Percentiles rank a stretch among this genome's conserved stretches.
Conservation (phyloP, 192 early-diverging fungal genomes). For the Entomortierella lignicola region DNA sequence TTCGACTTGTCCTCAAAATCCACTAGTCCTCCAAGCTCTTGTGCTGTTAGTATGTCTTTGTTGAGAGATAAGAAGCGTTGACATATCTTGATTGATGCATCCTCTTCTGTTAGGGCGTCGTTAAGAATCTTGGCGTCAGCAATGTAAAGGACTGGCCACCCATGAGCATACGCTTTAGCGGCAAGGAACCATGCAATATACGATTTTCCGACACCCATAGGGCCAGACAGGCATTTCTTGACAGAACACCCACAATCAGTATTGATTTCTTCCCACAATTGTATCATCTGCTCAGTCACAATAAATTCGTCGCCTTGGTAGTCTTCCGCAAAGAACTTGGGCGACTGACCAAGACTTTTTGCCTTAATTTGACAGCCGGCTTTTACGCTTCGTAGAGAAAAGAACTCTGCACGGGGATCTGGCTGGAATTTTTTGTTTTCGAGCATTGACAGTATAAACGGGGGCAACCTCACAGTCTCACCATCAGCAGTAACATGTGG, state of each 20-base stretch:
- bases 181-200: conserved; percentile 5
- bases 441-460: neutral
- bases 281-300: conserved; percentile 44
- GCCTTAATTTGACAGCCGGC: conserved; percentile 6
- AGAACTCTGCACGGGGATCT: neutral
- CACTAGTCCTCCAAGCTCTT: conserved; percentile 9
- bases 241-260: neutral
- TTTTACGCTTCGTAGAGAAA: neutral
- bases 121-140: conserved; percentile 20
- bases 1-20: neutral
- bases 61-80: conserved; percentile 27
- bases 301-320: conserved; percentile 17
- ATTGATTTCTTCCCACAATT: conserved; percentile 10
- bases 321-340: conserved; percentile 12
- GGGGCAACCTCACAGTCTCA: neutral
- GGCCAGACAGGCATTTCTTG: neutral
- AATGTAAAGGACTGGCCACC: conserved; percentile 22
- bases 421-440: neutral
- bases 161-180: neutral
- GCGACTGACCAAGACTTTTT: conserved; percentile 12
- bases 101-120: neutral
- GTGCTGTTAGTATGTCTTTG: conserved; percentile 34
- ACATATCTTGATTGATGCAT: conserved; percentile 8
- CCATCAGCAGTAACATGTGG: neutral
- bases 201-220: neutral